A percentile compares a stretch with the other conserved stretches of the same genome.
Conservation (phyloP, 192 early-diverging fungal genomes). For the Obelidium mucronatum region DNA sequence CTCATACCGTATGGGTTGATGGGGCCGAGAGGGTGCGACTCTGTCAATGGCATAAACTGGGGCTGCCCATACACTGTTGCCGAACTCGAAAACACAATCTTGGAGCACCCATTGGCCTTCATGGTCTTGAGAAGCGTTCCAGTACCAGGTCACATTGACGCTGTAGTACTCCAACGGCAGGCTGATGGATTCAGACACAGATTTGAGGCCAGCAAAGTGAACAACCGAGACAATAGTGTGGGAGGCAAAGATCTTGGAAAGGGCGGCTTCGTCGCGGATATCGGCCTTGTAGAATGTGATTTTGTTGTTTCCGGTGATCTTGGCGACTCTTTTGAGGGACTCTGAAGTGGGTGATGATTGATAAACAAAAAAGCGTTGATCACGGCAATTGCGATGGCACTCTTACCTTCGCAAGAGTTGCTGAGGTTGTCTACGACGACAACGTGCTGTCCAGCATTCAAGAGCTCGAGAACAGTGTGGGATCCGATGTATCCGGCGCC, state of each 20-base stretch:
- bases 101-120: conserved; percentile 70
- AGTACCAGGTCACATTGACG: conserved; percentile 84
- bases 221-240: conserved; percentile 24
- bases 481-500: conserved; percentile 88
- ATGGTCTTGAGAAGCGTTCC: conserved; percentile 75
- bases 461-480: conserved; percentile 72
- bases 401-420: neutral
- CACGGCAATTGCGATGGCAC: too few species aligned
- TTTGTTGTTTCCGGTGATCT: too few species aligned
- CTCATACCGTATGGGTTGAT: conserved; percentile 72
- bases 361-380: too few species aligned
- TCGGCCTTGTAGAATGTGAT: too few species aligned
- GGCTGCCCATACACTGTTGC: too few species aligned
- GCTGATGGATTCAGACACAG: conserved; percentile 75
- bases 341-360: too few species aligned
- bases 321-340: too few species aligned
- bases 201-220: conserved; percentile 51
- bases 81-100: conserved; percentile 85
- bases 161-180: conserved; percentile 80
- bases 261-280: conserved; percentile 55
- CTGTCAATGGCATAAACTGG: too few species aligned
- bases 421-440: conserved; percentile 12
- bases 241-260: neutral
- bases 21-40: too few species aligned
- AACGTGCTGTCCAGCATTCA: neutral